Base-by-base conservation (phyloP, 768 basidiomycete species). In the Daedaleopsis sinensis region DNA sequence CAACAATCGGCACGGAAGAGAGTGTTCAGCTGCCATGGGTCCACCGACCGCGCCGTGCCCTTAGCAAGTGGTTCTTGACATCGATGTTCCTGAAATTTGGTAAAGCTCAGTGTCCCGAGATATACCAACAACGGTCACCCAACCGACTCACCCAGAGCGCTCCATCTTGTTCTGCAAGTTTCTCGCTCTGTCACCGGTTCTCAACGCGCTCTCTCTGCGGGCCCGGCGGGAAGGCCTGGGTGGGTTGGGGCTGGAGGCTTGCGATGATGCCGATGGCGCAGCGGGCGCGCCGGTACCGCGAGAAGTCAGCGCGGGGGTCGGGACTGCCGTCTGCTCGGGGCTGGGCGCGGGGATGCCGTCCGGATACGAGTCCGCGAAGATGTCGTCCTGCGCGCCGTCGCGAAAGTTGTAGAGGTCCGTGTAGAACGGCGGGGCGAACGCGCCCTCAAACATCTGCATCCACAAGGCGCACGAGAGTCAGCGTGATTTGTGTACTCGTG, bases 341-440 rank as follows among this genome's bases (percentile, higher is more conserved):
- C 67, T 67, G 72, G 72, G 24, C 27, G 62, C 48, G 10, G 75
- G 50, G 55, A 57, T 57, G 43, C 70, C 70, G 42, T 55, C 35
- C 3, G 71, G 69, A 65, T 88, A 87, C 1, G 80, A 87, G 68
- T 85, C 80, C 53, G 77, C 73, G 71, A 92, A 91, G 62, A 91
- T 90, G 70, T 91, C 89, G 55, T 82, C 70, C 70, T 94, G 91
- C 0, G 89, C 76, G 10, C 91, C 90, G 68, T 93, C 85, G 11
- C 64, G 59, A 72, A 90, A 93, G 68, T 87, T 87, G 78, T 90
- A 92, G 15, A 84, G 73, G 61, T 84, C 82, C 67, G 81, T 86
- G 73, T 93, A 93, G 59, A 83, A 81, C 0, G 87, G 88, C 18
- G 87, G 88, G 3, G 85, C 75, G 66, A 78, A 82, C 0, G 78